Conservation (phyloP, 1,284 basidiomycete species). For the Naganishia sp. region DNA sequence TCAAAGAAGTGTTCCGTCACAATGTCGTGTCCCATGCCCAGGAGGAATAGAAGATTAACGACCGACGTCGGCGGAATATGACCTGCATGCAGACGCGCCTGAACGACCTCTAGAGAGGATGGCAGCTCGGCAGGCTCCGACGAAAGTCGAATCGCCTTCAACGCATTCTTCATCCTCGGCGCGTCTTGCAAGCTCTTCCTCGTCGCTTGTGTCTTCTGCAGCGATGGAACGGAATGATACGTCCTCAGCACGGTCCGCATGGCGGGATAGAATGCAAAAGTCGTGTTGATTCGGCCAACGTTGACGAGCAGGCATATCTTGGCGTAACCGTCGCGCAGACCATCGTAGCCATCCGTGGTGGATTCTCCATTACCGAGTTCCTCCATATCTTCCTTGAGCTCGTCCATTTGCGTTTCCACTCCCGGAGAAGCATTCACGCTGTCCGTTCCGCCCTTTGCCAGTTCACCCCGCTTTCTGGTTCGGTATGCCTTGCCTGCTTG, state of each 20-base stretch:
- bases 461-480: slow-evolving; percentile 25
- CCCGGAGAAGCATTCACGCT: slow-evolving; percentile 26
- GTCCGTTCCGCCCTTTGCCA: slow-evolving; percentile 19
- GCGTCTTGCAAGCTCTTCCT: slow-evolving; percentile 76
- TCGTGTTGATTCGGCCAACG: slow-evolving; percentile 90
- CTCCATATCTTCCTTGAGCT: slow-evolving; percentile 21
- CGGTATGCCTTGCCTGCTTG: slow-evolving; percentile 30
- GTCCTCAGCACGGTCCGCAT: slow-evolving; percentile 79
- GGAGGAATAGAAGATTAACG: slow-evolving; percentile 26
- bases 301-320: slow-evolving; percentile 81
- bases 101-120: slow-evolving; percentile 68
- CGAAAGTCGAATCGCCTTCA: slow-evolving; percentile 73
- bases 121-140: slow-evolving; percentile 68
- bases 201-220: slow-evolving; percentile 65
- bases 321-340: slow-evolving; percentile 32
- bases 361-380: slow-evolving; percentile 18
- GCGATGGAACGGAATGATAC: slow-evolving; percentile 76
- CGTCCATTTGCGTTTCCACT: slow-evolving; percentile 15
- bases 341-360: slow-evolving; percentile 31
- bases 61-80: slow-evolving; percentile 50
- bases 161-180: slow-evolving; percentile 72
- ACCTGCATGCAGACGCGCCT: slow-evolving; percentile 42
- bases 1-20: slow-evolving; percentile 13
- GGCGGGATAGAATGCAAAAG: slow-evolving; percentile 67
- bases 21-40: slow-evolving; percentile 21